A percentile compares a stretch with the other conserved stretches of the same genome.
These are phyloP conservation scores for Neopestalotiopsis sp. DNA, from an alignment of 2,329 filamentous ascomycete genomes.

Conservation along the genomic window DNA sequence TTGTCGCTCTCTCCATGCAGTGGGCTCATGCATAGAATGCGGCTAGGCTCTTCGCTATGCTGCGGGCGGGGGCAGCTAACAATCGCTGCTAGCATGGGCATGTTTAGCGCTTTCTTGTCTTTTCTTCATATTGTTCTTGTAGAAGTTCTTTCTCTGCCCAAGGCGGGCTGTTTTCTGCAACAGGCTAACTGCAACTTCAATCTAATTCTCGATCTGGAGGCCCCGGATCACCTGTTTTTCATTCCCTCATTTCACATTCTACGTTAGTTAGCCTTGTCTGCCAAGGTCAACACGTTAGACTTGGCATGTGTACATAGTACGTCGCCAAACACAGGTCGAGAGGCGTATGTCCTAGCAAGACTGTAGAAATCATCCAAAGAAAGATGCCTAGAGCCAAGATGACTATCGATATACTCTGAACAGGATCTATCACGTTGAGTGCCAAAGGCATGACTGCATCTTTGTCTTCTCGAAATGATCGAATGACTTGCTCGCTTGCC, in stretches of 20 bases:
- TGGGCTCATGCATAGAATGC: conserved; percentile 8
- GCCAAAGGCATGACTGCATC: too few species aligned
- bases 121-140: not conserved
- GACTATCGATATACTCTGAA: too few species aligned
- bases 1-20: conserved; percentile 1
- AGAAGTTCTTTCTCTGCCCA: not conserved
- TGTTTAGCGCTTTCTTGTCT: not conserved
- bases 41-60: conserved; percentile 11
- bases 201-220: not conserved
- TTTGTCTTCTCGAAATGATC: too few species aligned
- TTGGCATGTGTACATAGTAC: not conserved
- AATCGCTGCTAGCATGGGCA: not conserved
- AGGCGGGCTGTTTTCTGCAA: not conserved
- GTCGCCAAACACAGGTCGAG: not conserved
- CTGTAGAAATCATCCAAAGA: too few species aligned
- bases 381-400: too few species aligned
- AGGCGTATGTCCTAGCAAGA: too few species aligned
- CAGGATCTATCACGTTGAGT: too few species aligned
- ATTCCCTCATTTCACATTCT: not conserved
- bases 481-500: too few species aligned
- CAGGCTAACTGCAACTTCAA: not conserved
- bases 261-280: not conserved
- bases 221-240: not conserved
- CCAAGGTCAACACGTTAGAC: not conserved
- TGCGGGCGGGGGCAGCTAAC: not conserved